A percentile compares a stretch with the other conserved stretches of the same genome.
These are phyloP conservation scores for Ophiostoma sp. DNA, from an alignment of 2,329 filamentous ascomycete genomes.

Conservation along the genomic window DNA sequence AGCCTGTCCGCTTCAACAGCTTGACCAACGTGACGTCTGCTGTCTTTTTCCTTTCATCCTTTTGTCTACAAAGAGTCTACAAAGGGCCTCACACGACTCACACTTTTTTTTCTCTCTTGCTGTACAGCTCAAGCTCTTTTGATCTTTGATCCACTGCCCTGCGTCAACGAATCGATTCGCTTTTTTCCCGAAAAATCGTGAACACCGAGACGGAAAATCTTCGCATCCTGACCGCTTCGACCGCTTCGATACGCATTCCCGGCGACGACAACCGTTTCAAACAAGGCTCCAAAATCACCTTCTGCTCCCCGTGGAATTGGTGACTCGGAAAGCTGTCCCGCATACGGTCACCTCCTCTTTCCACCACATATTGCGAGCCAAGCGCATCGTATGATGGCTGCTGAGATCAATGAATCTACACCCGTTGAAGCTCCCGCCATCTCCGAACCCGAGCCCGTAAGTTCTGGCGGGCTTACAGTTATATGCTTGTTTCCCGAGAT, in stretches of 20 bases:
- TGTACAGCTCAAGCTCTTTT: background rate
- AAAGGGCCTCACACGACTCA: constrained; percentile 13
- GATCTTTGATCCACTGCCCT: background rate
- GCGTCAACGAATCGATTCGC: constrained; percentile 8
- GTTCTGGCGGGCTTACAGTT: constrained; percentile 32
- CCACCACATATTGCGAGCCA: constrained; percentile 35
- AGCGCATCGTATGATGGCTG: constrained; percentile 64
- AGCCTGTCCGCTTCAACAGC: background rate
- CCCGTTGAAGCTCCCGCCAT: constrained; percentile 55
- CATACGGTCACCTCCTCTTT: constrained; percentile 27
- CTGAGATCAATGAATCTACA: constrained; percentile 58
- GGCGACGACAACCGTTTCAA: constrained; percentile 25
- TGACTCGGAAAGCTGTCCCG: constrained; percentile 27
- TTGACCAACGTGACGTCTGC: constrained; percentile 1
- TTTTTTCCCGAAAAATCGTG: background rate
- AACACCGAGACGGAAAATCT: constrained; percentile 16
- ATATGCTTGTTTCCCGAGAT: background rate
- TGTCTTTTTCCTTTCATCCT: background rate
- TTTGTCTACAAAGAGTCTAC: background rate
- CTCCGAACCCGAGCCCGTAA: constrained; percentile 49
- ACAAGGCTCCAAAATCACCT: background rate
- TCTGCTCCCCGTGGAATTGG: constrained; percentile 12
- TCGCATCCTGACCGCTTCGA: background rate
- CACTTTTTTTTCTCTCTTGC: background rate
- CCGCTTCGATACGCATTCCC: background rate